Evolutionary conservation across 257 asterid species (phyloP).

Genomic region (Salvia rosmarinus): DNA sequence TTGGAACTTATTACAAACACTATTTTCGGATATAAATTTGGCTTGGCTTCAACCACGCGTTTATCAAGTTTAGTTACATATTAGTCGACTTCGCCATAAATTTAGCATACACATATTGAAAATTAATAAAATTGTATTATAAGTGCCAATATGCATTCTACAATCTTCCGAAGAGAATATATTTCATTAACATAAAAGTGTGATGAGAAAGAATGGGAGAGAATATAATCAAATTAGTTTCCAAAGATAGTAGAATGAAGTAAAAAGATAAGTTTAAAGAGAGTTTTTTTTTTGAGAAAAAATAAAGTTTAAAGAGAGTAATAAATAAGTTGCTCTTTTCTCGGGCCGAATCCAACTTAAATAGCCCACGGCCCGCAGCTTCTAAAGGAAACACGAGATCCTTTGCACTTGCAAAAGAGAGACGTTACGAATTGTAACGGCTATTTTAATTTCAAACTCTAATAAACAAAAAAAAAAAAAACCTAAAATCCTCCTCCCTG

Average conservation of each 20-base stretch:
- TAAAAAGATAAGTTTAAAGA: neutral
- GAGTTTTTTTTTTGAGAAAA: neutral
- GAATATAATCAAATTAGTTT: neutral
- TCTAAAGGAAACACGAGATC: constrained; percentile 18
- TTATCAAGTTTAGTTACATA: too few species aligned
- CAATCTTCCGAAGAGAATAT: too few species aligned
- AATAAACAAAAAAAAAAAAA: constrained; percentile 27
- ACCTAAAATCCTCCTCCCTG: neutral
- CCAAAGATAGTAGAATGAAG: neutral
- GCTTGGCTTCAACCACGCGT: too few species aligned
- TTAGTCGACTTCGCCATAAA: too few species aligned
- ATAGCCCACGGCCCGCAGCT: neutral
- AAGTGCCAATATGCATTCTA: too few species aligned
- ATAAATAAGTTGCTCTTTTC: neutral
- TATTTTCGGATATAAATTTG: too few species aligned
- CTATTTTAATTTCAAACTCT: constrained; percentile 51
- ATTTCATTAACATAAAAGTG: neutral
- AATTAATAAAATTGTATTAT: too few species aligned
- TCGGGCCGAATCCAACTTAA: constrained; percentile 16
- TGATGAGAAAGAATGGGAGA: neutral
- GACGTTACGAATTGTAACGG: constrained; percentile 64
- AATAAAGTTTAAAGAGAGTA: neutral
- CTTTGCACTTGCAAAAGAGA: constrained; percentile 19
- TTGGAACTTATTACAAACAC: too few species aligned
- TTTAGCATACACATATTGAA: too few species aligned